Conservation (phyloP, 2,329 filamentous ascomycete species). For the Monilinia polystroma region DNA sequence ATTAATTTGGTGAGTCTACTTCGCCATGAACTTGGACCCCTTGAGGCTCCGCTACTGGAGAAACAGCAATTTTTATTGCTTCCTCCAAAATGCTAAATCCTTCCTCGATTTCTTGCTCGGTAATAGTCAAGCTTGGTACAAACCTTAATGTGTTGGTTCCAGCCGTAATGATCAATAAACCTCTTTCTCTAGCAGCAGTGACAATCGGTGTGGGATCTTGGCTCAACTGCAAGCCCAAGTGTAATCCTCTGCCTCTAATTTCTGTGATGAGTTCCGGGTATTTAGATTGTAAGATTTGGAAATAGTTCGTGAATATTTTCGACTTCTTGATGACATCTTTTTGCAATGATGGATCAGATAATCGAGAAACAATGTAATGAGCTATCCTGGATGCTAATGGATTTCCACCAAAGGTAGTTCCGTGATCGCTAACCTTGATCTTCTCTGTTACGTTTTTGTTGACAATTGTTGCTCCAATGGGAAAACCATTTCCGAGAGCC, state of each 20-base stretch:
- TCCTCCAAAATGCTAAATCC: slow-evolving; percentile 75
- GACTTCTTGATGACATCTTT: slow-evolving; percentile 67
- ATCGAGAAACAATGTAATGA: slow-evolving; percentile 77
- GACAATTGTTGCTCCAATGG: slow-evolving; percentile 78
- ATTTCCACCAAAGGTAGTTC: slow-evolving; percentile 74
- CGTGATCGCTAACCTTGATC: slow-evolving; percentile 65
- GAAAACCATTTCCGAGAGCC: slow-evolving; percentile 93
- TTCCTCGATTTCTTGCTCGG: slow-evolving; percentile 73
- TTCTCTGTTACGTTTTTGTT: slow-evolving; percentile 63
- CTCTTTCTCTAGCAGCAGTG: slow-evolving; percentile 81
- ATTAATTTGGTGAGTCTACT: slow-evolving; percentile 36
- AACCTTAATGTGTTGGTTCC: slow-evolving; percentile 91
- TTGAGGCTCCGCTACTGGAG: slow-evolving; percentile 25
- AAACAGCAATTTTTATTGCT: slow-evolving; percentile 47
- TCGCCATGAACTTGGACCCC: slow-evolving; percentile 33
- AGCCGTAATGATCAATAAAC: slow-evolving; percentile 86
- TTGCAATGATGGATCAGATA: slow-evolving; percentile 71
- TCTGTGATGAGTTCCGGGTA: slow-evolving; percentile 75
- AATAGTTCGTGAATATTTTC: slow-evolving; percentile 56
- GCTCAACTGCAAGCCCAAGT: slow-evolving; percentile 81
- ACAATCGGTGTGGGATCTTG: slow-evolving; percentile 72
- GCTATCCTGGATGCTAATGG: slow-evolving; percentile 70
- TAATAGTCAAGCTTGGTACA: slow-evolving; percentile 82
- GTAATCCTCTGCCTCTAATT: slow-evolving; percentile 78
- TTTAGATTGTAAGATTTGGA: slow-evolving; percentile 54